phyloP scores from a whole-genome alignment of 345 rosid genomes.

The Angophora floribunda region DNA sequence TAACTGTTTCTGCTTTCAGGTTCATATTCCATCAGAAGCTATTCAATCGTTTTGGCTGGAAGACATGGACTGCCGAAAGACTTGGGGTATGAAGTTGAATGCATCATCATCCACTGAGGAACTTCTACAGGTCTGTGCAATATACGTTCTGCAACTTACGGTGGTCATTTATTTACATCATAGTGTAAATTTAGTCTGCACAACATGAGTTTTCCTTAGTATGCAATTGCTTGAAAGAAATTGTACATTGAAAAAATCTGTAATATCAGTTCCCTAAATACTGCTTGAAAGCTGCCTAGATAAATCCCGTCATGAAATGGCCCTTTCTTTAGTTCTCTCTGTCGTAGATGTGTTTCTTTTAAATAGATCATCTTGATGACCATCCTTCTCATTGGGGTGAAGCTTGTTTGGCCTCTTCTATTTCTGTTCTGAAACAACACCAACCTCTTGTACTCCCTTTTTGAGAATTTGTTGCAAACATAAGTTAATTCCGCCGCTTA shows the following conservation, averaged over 20 bases:
- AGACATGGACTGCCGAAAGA: constrained; percentile 21
- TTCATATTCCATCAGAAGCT: constrained; percentile 69
- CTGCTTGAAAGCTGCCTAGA: not conserved
- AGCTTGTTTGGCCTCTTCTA: not conserved
- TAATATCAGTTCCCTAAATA: not conserved
- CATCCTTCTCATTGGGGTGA: not conserved
- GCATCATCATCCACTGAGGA: constrained; percentile 54
- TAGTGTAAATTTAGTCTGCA: not conserved
- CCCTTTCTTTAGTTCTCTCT: not conserved
- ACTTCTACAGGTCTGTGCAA: constrained; percentile 56
- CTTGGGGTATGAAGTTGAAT: constrained; percentile 53
- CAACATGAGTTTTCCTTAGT: not conserved
- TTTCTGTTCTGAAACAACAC: not conserved
- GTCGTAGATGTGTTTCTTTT: not conserved
- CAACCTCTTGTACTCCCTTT: not conserved
- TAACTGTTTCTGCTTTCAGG: constrained; percentile 24
- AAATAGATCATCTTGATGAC: not conserved
- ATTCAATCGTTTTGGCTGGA: constrained; percentile 68
- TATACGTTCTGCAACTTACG: not conserved
- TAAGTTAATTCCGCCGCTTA: not conserved
- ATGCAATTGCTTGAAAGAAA: not conserved
- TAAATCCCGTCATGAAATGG: not conserved
- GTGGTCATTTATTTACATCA: not conserved
- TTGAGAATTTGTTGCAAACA: not conserved
- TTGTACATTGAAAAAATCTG: not conserved